Evolutionary conservation across 768 basidiomycete genomes (phyloP), one percentile per base, ranked within the genome.

Genomic region (Rhodotorula graminis): DNA sequence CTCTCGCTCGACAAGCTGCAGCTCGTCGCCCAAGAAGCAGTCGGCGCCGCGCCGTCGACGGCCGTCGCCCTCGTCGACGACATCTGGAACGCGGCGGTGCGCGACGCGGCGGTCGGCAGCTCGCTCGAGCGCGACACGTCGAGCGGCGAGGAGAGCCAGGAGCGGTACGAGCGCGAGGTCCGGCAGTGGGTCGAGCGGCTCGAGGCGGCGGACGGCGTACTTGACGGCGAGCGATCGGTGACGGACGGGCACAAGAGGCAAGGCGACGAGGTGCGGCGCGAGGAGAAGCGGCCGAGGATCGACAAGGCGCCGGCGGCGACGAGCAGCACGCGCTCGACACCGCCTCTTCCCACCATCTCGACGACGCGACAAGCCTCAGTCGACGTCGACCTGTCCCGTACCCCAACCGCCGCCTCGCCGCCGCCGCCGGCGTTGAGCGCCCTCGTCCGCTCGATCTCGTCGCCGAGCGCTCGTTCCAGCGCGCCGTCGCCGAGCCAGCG

Each of bases 171-270:
- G 47, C 23, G 68, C 9, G 73, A 74, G 60, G 37, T 58, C 29
- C 1, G 23, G 16, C 42, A 50, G 21, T 74, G 73, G 73, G 57
- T 70, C 7, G 6, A 44, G 52, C 60, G 46, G 46, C 31, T 74
- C 19, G 73, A 74, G 47, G 15, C 3, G 33, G 73, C 73, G 44
- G 73, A 74, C 52, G 65, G 73, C 3, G 56, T 63, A 2, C 31
- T 33, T 31, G 25, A 57, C 31, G 31, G n/a, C 6, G 25, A n/a
- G 21, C 31, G 6, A 6, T 12, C 56, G 56, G 33, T 16, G 56
- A 5, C 14, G 31, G 18, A 2, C 15, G 31, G 10, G 27, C 15
- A n/a, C 15, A 11, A 29, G 53, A 55, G n/a, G 9, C 4, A 6
- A 5, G 21, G 49, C 12, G 44, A 46, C 44, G 44, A 46, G 44